Evolutionary conservation across 176 grass and related monocot genomes (phyloP).

Genomic region (Carex parvula): DNA sequence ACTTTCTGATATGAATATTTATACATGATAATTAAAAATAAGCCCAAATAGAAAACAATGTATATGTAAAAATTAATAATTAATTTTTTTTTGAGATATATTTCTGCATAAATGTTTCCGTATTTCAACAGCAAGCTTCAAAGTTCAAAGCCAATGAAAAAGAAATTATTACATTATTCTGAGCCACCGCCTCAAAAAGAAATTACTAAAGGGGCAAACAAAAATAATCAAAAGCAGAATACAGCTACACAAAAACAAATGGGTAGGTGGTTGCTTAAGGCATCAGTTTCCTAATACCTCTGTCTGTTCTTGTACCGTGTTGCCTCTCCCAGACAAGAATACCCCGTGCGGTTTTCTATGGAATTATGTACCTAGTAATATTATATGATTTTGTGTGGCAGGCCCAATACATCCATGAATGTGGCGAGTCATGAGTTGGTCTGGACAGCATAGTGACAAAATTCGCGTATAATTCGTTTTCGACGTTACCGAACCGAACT

Average conservation of each 20-base stretch:
- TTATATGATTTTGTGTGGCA: background rate
- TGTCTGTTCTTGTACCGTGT: background rate
- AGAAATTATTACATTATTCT: background rate
- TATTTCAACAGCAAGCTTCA: background rate
- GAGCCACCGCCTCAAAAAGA: background rate
- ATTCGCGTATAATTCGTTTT: too few relatives aligned
- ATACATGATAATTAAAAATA: background rate
- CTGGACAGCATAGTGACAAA: too few relatives aligned
- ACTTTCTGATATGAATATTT: background rate
- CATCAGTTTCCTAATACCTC: constrained; percentile 12
- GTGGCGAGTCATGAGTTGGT: background rate
- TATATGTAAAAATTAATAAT: background rate
- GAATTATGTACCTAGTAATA: background rate
- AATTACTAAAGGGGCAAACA: constrained; percentile 1
- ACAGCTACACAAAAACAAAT: constrained; percentile 12
- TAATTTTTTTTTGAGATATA: background rate
- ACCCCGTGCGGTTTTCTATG: background rate
- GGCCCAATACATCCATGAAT: background rate
- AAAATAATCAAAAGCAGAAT: background rate
- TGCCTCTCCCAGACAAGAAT: background rate
- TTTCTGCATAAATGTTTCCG: background rate
- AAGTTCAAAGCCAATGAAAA: background rate
- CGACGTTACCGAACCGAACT: too few relatives aligned
- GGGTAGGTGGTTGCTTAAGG: constrained; percentile 12
- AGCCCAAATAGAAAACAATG: background rate